phyloP scores from a whole-genome alignment of 164 flowering plant genomes.

The Akebia trifoliata region DNA sequence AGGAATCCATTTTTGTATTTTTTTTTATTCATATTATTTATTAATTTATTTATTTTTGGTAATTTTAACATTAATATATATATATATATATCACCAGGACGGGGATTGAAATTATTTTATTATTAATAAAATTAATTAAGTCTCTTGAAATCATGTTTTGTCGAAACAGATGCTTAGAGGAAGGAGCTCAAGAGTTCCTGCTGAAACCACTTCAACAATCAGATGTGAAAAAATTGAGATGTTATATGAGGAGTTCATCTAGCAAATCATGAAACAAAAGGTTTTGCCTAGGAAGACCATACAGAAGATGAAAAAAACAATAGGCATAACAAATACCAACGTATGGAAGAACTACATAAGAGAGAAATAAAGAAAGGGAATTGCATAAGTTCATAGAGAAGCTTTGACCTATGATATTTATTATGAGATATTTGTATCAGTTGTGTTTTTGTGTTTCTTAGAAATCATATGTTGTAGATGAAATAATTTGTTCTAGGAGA shows the following conservation, averaged over 20 bases:
- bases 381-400: background rate
- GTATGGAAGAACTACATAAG: background rate
- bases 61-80: too few relatives aligned
- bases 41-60: background rate
- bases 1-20: too few relatives aligned
- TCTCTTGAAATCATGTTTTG: background rate
- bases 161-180: conserved; percentile 37
- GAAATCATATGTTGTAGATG: background rate
- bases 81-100: too few relatives aligned
- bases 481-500: background rate
- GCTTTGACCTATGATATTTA: too few relatives aligned
- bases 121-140: too few relatives aligned
- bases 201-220: conserved; percentile 38
- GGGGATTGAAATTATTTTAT: too few relatives aligned
- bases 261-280: conserved; percentile 10
- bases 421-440: too few relatives aligned
- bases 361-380: background rate
- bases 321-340: background rate
- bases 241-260: conserved; percentile 23
- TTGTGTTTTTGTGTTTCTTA: too few relatives aligned
- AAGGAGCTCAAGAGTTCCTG: conserved; percentile 46
- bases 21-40: too few relatives aligned
- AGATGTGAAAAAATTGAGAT: conserved; percentile 36
- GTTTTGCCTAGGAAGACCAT: conserved; percentile 12
- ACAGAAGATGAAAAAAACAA: background rate